Percentiles rank a stretch among this genome's conserved stretches.
phyloP scores from a whole-genome alignment of 768 basidiomycete genomes.

The Daedaleopsis sinensis region DNA sequence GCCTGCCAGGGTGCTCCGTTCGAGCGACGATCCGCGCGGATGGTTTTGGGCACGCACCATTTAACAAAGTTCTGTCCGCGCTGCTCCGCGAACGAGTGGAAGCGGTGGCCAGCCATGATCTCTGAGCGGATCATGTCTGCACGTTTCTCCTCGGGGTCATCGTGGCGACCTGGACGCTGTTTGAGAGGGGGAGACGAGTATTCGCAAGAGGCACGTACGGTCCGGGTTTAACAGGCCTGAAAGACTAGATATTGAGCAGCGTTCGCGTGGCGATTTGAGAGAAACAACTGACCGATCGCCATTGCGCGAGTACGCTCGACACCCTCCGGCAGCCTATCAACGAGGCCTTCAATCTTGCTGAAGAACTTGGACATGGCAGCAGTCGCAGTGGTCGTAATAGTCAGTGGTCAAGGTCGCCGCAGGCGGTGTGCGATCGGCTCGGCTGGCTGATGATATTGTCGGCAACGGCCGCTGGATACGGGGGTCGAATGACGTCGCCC shows the following conservation, averaged over 20 bases:
- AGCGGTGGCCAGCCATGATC: constrained; percentile 83
- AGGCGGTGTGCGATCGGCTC: not conserved
- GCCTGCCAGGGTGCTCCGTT: constrained; percentile 44
- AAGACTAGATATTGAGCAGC: not conserved
- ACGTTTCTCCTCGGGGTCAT: constrained; percentile 70
- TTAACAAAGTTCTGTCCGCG: constrained; percentile 76
- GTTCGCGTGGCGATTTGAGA: not conserved
- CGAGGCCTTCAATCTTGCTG: constrained; percentile 10
- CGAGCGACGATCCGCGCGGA: not conserved
- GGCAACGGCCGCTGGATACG: not conserved
- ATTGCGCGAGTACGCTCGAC: constrained; percentile 39
- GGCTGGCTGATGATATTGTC: not conserved
- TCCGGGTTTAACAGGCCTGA: constrained; percentile 38
- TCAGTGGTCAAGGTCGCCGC: not conserved
- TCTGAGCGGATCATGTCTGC: constrained; percentile 71
- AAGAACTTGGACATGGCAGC: constrained; percentile 17
- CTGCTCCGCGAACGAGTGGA: constrained; percentile 79
- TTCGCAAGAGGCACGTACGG: constrained; percentile 29
- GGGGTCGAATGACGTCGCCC: not conserved
- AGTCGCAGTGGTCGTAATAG: not conserved
- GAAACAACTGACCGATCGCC: constrained; percentile 36
- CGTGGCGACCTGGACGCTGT: constrained; percentile 55
- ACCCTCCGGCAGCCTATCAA: constrained; percentile 37
- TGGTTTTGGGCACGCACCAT: constrained; percentile 54
- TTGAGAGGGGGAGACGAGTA: not conserved